Evolutionary conservation across 148 eudicot species (phyloP), one percentile per base, ranked within the genome.

Genomic region (Diospyros lotus): DNA sequence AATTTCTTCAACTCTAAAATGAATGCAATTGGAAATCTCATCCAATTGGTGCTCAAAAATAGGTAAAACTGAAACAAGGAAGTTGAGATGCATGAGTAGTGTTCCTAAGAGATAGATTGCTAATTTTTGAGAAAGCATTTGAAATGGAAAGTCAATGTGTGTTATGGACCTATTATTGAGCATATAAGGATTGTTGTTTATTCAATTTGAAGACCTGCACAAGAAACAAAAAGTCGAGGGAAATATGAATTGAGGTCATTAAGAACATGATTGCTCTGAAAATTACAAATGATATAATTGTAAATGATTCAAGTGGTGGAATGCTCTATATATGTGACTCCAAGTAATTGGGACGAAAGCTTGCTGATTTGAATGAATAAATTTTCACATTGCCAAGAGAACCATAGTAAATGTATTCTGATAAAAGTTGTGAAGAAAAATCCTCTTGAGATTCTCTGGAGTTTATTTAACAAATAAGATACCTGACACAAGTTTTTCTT

Each of bases 81-180:
- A 6, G n/a, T 65, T n/a, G 51, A 44, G 51, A 66, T 66, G 53
- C 6, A 66, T n/a, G 53, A 66, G 69, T 44, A 53, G 69, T 66
- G 50, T 2, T 42, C 41, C 52, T 48, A 48, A 48, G 8, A 48
- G 8, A 48, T 4, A 48, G 6, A 42, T 8, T 14, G 39, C n/a
- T 48, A 43, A 64, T 13, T 64, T 17, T 41, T 12, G 44, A 64
- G 39, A 64, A 13, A 58, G 13, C 5, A 42, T 64, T 45, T 66
- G 46, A 45, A 38, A 66, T 48, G 69, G 42, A n/a, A 66, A 44
- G 1, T 11, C 38, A 51, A 11, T 66, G 69, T 66, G 13, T 40
- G 69, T 9, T 45, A 38, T 66, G 14, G 68, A 64, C 68, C 50
- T 41, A 64, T 50, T 42, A 6, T n/a, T 28, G 13, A 13, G 67